Evolutionary conservation across 805 yeast genomes (phyloP).

Genomic region (Metschnikowia hibisci): DNA sequence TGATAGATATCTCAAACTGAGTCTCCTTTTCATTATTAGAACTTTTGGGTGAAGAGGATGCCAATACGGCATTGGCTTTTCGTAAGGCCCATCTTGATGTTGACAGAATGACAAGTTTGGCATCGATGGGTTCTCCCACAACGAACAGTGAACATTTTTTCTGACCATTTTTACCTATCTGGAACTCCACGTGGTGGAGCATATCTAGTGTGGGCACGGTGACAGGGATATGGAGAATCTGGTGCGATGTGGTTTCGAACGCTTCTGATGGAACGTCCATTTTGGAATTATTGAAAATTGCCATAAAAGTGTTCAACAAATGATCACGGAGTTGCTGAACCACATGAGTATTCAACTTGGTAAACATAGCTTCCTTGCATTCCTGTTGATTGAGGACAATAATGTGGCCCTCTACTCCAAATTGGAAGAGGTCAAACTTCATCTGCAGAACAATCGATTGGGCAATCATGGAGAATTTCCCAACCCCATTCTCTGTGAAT

Average conservation of each 20-base stretch:
- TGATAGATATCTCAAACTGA: conserved; percentile 44
- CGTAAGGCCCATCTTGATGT: conserved; percentile 41
- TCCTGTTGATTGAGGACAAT: conserved; percentile 20
- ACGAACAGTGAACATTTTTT: conserved; percentile 37
- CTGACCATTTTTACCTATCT: conserved; percentile 23
- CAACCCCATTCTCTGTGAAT: conserved; percentile 7
- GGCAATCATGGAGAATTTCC: conserved; percentile 20
- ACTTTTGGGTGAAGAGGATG: conserved; percentile 14
- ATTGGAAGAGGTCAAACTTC: conserved; percentile 30
- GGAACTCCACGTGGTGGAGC: conserved; percentile 54
- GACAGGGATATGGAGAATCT: conserved; percentile 47
- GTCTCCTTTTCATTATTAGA: conserved; percentile 8
- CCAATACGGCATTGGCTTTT: conserved; percentile 5
- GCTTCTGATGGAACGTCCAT: neutral
- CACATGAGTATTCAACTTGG: conserved; percentile 2
- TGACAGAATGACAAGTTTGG: conserved; percentile 42
- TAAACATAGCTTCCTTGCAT: conserved; percentile 11
- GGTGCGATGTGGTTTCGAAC: neutral
- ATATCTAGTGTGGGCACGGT: conserved; percentile 58
- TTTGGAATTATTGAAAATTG: neutral
- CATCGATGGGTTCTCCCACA: conserved; percentile 62
- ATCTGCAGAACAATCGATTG: conserved; percentile 17
- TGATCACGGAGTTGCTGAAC: conserved; percentile 9
- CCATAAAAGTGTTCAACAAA: conserved; percentile 10
- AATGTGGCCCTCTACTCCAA: conserved; percentile 22